Evolutionary conservation across 768 basidiomycete genomes (phyloP).

Genomic region (Termitomyces sp.): DNA sequence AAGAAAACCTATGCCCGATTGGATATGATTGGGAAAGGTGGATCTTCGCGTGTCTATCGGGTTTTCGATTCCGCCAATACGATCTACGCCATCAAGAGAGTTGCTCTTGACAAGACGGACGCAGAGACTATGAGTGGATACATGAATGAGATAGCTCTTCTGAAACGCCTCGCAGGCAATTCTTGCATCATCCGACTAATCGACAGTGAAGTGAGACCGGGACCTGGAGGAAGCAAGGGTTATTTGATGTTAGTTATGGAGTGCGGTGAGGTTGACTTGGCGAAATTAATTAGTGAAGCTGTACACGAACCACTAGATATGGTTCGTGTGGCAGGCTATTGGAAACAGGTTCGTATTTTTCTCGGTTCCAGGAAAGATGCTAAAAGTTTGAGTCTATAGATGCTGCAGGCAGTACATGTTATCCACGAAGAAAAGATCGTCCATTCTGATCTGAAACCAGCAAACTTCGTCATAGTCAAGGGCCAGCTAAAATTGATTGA

Average conservation of each 20-base stretch:
- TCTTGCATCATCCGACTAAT: slow-evolving; percentile 86
- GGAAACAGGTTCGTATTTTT: slow-evolving; percentile 78
- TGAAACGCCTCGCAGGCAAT: slow-evolving; percentile 93
- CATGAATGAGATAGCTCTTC: slow-evolving; percentile 92
- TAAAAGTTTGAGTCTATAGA: slow-evolving; percentile 40
- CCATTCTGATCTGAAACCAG: slow-evolving; percentile 96
- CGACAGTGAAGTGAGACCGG: slow-evolving; percentile 82
- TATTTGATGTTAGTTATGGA: slow-evolving; percentile 90
- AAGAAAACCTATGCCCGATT: slow-evolving; percentile 79
- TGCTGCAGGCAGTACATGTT: slow-evolving; percentile 97
- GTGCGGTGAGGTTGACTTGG: slow-evolving; percentile 91
- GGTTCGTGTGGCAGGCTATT: slow-evolving; percentile 93
- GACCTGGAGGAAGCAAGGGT: slow-evolving; percentile 66
- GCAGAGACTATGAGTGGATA: slow-evolving; percentile 86
- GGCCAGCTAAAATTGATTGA: slow-evolving; percentile 97
- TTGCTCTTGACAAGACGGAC: slow-evolving; percentile 86
- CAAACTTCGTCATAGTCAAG: slow-evolving; percentile 95
- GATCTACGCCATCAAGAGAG: slow-evolving; percentile 89
- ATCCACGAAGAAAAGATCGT: slow-evolving; percentile 99
- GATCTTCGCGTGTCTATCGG: slow-evolving; percentile 92
- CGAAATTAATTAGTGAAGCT: slow-evolving; percentile 78
- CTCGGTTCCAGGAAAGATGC: neutral
- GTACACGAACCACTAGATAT: slow-evolving; percentile 82
- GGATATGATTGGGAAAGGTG: slow-evolving; percentile 89
- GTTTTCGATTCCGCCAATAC: slow-evolving; percentile 74